A percentile compares a stretch with the other conserved stretches of the same genome.
Evolutionary conservation across 2,329 filamentous ascomycete genomes (phyloP).

Genomic region (Fusarium pseudoanthophilum): DNA sequence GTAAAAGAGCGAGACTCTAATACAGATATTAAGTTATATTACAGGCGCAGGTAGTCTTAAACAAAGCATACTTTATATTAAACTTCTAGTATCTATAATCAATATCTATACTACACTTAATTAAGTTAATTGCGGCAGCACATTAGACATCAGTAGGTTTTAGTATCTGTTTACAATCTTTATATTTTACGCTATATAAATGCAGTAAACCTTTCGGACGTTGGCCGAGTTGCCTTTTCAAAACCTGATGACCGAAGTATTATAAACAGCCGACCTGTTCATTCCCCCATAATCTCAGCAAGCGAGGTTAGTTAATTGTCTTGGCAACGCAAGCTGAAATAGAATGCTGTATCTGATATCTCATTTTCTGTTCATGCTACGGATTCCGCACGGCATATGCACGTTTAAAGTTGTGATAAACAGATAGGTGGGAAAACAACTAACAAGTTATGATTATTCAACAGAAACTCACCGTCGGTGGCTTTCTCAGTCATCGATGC

Average conservation of each 20-base stretch:
- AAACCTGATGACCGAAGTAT: too few species aligned
- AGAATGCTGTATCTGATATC: fast-evolving
- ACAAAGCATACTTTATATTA: too few species aligned
- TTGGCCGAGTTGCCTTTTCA: not conserved
- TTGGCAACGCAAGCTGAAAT: not conserved
- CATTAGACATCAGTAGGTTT: too few species aligned
- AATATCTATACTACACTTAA: too few species aligned
- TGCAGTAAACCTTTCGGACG: not conserved
- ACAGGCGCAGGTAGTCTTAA: too few species aligned
- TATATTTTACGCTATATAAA: fast-evolving
- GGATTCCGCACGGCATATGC: not conserved
- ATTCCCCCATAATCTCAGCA: not conserved
- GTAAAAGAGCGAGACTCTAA: too few species aligned
- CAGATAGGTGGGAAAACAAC: not conserved
- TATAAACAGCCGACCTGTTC: too few species aligned
- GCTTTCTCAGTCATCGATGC: not conserved
- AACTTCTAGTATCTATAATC: too few species aligned
- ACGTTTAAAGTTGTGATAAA: not conserved
- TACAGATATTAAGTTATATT: too few species aligned
- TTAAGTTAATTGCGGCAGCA: too few species aligned
- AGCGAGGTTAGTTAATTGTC: not conserved
- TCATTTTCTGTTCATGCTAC: not conserved
- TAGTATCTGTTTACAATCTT: too few species aligned
- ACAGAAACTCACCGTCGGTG: not conserved
- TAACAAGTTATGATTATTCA: not conserved